These are phyloP conservation scores for Setomelanomma holmii DNA, from an alignment of 2,329 filamentous ascomycete genomes.

Conservation along the genomic window DNA sequence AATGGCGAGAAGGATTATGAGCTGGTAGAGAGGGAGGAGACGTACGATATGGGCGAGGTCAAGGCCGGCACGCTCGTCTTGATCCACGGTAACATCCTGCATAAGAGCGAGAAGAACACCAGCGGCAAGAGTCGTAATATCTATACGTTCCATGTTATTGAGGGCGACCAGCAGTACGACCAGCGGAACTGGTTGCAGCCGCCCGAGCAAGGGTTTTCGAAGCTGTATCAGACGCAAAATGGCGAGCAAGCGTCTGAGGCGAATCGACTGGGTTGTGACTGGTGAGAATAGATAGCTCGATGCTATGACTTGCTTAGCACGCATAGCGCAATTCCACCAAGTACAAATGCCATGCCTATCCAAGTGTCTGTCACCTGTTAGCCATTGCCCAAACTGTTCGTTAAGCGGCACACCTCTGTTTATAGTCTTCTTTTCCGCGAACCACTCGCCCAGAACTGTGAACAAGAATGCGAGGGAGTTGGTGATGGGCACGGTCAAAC, in stretches of 20 bases:
- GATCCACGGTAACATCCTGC: conserved; percentile 93
- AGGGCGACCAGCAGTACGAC: conserved; percentile 81
- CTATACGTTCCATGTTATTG: conserved; percentile 97
- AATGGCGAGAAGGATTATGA: conserved; percentile 36
- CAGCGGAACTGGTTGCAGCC: conserved; percentile 93
- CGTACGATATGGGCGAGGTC: conserved; percentile 83
- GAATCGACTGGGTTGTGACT: conserved; percentile 21
- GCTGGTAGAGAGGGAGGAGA: conserved; percentile 51
- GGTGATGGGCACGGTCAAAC: conserved; percentile 90
- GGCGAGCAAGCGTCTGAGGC: background rate
- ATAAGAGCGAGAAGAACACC: conserved; percentile 93
- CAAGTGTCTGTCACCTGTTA: conserved; percentile 70
- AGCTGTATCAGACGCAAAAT: conserved; percentile 54
- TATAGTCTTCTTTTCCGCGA: conserved; percentile 90
- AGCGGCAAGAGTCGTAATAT: conserved; percentile 89
- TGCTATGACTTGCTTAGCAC: conserved; percentile 64
- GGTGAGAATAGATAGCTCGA: conserved; percentile 8
- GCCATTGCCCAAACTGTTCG: background rate
- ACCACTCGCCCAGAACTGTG: conserved; percentile 94
- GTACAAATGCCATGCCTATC: conserved; percentile 79
- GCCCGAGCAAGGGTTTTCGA: conserved; percentile 79
- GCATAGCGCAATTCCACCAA: conserved; percentile 82
- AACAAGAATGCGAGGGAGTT: conserved; percentile 97
- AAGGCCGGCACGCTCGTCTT: conserved; percentile 89
- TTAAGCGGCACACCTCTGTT: conserved; percentile 69